A percentile compares a stretch with the other conserved stretches of the same genome.
These are phyloP conservation scores for Solanum sitiens DNA, from an alignment of 257 asterid genomes.

Conservation along the genomic window DNA sequence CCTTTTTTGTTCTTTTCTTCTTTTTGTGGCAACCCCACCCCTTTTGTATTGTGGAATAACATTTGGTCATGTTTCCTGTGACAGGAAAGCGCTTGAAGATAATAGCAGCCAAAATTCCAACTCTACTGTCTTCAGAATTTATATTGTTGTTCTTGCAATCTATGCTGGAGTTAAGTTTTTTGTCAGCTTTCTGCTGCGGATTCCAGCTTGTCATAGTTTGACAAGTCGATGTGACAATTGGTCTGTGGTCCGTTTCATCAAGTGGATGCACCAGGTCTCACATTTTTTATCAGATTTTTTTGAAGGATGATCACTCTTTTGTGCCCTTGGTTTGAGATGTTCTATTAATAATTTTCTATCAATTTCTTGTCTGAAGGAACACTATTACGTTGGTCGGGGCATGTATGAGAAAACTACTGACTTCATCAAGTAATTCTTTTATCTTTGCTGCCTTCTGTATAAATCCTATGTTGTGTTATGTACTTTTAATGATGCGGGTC, in stretches of 20 bases:
- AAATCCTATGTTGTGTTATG: background rate
- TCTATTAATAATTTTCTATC: background rate
- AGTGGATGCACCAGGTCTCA: conserved; percentile 99
- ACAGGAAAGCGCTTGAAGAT: conserved; percentile 68
- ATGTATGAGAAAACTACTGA: conserved; percentile 91
- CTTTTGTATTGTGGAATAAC: background rate
- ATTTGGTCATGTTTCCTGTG: conserved; percentile 1
- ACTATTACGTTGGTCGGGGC: conserved; percentile 95
- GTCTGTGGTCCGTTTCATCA: conserved; percentile 58
- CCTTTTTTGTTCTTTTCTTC: background rate
- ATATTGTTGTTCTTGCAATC: conserved; percentile 48
- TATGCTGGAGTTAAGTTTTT: conserved; percentile 61
- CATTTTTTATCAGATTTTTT: background rate
- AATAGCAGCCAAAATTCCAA: conserved; percentile 20
- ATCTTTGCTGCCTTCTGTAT: conserved; percentile 2
- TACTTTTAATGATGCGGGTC: background rate
- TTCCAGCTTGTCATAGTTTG: conserved; percentile 82
- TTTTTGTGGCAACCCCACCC: background rate
- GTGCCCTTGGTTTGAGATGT: background rate
- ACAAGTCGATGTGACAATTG: conserved; percentile 56
- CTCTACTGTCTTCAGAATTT: conserved; percentile 46
- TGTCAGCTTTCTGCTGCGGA: conserved; percentile 60
- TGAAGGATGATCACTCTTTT: background rate
- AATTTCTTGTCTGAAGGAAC: conserved; percentile 46
- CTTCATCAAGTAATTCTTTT: conserved; percentile 57